Evolutionary conservation across 129 eudicot species (phyloP).

Genomic region (Pulicaria dysenterica): DNA sequence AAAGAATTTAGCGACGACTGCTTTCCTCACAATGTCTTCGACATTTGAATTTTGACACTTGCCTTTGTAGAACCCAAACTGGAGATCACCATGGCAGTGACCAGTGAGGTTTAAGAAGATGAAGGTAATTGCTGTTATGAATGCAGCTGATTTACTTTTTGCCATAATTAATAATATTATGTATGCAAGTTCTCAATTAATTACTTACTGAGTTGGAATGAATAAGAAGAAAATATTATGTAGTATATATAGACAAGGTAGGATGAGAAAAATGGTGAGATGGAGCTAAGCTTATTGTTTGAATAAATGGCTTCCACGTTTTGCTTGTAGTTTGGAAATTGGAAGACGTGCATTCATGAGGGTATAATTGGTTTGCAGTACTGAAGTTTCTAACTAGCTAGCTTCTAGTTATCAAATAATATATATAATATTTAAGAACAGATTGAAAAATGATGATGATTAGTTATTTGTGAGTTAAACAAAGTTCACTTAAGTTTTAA

Average conservation of each 20-base stretch:
- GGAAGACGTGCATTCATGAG: constrained; percentile 29
- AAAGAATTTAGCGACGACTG: constrained; percentile 24
- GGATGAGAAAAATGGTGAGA: neutral
- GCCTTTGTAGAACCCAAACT: constrained; percentile 51
- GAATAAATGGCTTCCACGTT: constrained; percentile 43
- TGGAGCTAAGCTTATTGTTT: neutral
- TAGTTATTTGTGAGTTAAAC: too few relatives aligned
- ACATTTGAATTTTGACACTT: constrained; percentile 47
- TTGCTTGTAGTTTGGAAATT: neutral
- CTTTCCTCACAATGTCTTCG: constrained; percentile 45
- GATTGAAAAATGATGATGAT: too few relatives aligned
- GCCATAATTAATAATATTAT: constrained; percentile 16
- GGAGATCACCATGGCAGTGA: constrained; percentile 42
- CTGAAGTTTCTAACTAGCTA: neutral
- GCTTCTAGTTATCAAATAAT: too few relatives aligned
- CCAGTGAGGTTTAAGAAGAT: constrained; percentile 35
- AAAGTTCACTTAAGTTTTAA: too few relatives aligned
- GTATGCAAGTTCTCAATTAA: neutral
- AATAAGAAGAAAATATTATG: neutral
- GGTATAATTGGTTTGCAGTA: neutral
- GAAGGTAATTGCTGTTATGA: constrained; percentile 13
- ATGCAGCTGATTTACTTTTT: constrained; percentile 23
- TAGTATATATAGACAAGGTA: constrained; percentile 6
- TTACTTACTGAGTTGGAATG: neutral
- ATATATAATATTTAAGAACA: too few relatives aligned